A percentile compares a stretch with the other conserved stretches of the same genome.
Evolutionary conservation across 1,139 yeast genomes (phyloP).

Genomic region (Blastobotrys capitulatus): DNA sequence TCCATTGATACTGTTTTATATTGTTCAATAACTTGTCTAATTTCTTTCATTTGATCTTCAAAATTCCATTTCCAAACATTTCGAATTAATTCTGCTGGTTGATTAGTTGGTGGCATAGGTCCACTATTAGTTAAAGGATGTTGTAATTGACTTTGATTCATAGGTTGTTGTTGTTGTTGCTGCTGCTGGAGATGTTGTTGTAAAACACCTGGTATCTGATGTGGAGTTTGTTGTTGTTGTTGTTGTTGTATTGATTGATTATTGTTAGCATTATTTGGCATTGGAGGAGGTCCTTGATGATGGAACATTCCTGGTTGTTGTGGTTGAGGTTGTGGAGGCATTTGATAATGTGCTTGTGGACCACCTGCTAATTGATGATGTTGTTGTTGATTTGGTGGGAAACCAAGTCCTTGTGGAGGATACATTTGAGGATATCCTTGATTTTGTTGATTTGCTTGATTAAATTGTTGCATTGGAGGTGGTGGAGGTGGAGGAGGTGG

Average conservation of each 20-base stretch:
- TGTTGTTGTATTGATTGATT: neutral
- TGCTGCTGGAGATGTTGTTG: neutral
- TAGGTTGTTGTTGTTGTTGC: slow-evolving; percentile 1
- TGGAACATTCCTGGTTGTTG: slow-evolving; percentile 6
- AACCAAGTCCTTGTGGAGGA: neutral
- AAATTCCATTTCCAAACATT: slow-evolving; percentile 85
- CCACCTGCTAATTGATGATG: neutral
- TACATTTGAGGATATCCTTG: neutral
- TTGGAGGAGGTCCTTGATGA: slow-evolving; percentile 9
- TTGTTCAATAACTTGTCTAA: slow-evolving; percentile 64
- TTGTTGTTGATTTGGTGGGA: neutral
- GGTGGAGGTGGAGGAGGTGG: slow-evolving; percentile 5
- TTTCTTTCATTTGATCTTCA: slow-evolving; percentile 70
- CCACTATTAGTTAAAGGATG: neutral
- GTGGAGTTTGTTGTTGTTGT: slow-evolving; percentile 7
- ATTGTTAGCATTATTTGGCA: neutral
- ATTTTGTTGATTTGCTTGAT: neutral
- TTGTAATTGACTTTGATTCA: too few species aligned
- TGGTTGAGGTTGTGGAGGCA: too few species aligned
- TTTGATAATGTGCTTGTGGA: neutral
- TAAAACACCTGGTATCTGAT: neutral
- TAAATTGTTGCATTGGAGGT: slow-evolving; percentile 6
- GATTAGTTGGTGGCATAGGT: neutral
- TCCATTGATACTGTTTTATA: slow-evolving; percentile 67
- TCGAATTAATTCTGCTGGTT: slow-evolving; percentile 11